phyloP scores from a whole-genome alignment of 768 basidiomycete species.

The Lanmaoa pseudosensibilis region DNA sequence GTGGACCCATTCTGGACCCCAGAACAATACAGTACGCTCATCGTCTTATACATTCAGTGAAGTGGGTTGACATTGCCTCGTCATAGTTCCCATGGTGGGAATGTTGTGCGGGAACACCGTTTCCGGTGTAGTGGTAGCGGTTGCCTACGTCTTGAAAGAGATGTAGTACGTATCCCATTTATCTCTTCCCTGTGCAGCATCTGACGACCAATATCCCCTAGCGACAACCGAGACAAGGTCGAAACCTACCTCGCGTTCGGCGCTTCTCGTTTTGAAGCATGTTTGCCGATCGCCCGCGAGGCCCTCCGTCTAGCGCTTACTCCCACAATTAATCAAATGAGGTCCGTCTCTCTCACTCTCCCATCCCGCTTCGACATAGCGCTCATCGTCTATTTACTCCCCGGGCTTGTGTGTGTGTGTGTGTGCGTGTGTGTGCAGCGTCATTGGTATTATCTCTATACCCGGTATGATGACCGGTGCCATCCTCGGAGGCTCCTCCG shows the following conservation, averaged over 20 bases:
- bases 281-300: conserved; percentile 72
- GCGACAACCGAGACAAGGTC: conserved; percentile 82
- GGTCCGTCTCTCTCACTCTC: conserved; percentile 38
- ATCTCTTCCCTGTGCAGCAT: neutral
- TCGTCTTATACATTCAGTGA: neutral
- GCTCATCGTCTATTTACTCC: neutral
- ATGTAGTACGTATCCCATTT: conserved; percentile 51
- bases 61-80: conserved; percentile 1
- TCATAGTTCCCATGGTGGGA: conserved; percentile 74
- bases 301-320: conserved; percentile 78
- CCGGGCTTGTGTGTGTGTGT: neutral
- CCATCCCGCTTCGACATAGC: neutral
- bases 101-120: conserved; percentile 86
- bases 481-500: conserved; percentile 80
- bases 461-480: conserved; percentile 94
- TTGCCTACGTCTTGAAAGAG: conserved; percentile 73
- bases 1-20: conserved; percentile 82
- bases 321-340: conserved; percentile 86
- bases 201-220: conserved; percentile 26
- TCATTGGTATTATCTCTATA: conserved; percentile 75
- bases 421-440: conserved; percentile 40
- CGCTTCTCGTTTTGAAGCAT: conserved; percentile 81
- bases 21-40: conserved; percentile 66
- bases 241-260: conserved; percentile 87
- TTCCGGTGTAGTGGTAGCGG: conserved; percentile 68